Base-by-base conservation (phyloP, 495 filamentous ascomycete genomes). In the Talaromyces nanjingensis region DNA sequence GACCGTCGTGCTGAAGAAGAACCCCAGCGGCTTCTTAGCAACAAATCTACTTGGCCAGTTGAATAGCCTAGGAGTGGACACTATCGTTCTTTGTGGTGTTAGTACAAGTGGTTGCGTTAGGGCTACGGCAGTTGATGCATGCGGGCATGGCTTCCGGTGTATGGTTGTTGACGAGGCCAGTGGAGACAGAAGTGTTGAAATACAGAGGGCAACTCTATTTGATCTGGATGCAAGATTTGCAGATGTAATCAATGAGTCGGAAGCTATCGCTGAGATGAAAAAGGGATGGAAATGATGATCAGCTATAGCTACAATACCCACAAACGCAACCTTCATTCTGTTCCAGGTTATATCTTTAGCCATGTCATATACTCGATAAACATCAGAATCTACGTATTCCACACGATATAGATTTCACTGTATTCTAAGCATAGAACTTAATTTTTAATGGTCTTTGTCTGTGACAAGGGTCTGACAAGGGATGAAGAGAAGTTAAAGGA, bases 41-140 rank as follows among this genome's bases (percentile, higher is more conserved):
- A 54, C 49, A 22, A 54, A 54, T 54, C 20, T 54, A 24, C 49
- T 54, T 54, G 20, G 49, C 7, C 49, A 54, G 20, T 54, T 54
- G 20, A 54, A 54, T 18, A 11, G 18, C 25, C 49, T 54, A 25
- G 49, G 49, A 22, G 49, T 27, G 49, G 49, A 54, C 49, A 54
- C 49, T 6, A 54, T 54, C 20, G 20, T 54, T 8, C 49, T 54
- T 54, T 54, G 49, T 20, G 49, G 49, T 27, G 49, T 54, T 54
- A 54, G 49, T 54, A 54, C 49, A 12, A 54, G 49, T 54, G 49
- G 20, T 54, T 54, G 49, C 49, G 22, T 54, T 54, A 54, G 49
- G 49, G 49, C 49, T 24, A 54, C 49, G 49, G 49, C 49, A 54
- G 20, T 54, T 54, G 49, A 54, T 54, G 49, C 49, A 25, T 25